A percentile compares a stretch with the other conserved stretches of the same genome.
Conservation (phyloP, 768 basidiomycete genomes). For the Tricholoma hemisulphureum region DNA sequence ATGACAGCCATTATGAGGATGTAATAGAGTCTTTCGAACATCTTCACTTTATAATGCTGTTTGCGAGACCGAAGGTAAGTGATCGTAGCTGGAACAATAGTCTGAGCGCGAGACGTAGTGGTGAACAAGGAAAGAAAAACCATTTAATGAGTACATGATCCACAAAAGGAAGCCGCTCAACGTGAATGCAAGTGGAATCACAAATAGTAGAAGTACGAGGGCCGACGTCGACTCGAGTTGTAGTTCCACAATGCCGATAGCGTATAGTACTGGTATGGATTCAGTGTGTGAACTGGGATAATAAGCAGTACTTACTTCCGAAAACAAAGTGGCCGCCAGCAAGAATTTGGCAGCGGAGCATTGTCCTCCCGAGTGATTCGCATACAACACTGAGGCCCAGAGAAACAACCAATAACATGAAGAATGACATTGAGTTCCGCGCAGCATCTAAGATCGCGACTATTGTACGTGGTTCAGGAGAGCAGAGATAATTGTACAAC, state of each 20-base stretch:
- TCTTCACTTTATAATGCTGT: conserved; percentile 79
- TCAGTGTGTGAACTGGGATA: conserved; percentile 1
- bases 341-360: conserved; percentile 80
- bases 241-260: conserved; percentile 91
- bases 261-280: conserved; percentile 72
- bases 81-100: conserved; percentile 66
- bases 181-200: conserved; percentile 92
- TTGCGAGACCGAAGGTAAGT: conserved; percentile 81
- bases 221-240: conserved; percentile 89
- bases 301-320: conserved; percentile 64
- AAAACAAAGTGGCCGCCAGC: conserved; percentile 89
- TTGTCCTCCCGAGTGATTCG: conserved; percentile 80
- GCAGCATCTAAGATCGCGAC: conserved; percentile 96
- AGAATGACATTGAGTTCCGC: conserved; percentile 91
- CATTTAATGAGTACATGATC: conserved; percentile 90
- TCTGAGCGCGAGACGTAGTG: not conserved
- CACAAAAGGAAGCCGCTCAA: conserved; percentile 95
- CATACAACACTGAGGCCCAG: conserved; percentile 91
- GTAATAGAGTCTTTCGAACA: conserved; percentile 86
- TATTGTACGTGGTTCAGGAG: conserved; percentile 25
- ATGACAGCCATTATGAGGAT: conserved; percentile 82
- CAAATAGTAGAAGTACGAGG: conserved; percentile 80
- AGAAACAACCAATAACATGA: conserved; percentile 89
- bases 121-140: conserved; percentile 41
- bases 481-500: not conserved